These are phyloP conservation scores for Coniosporium tulheliwenetii DNA, from an alignment of 2,329 filamentous ascomycete species.

Conservation along the genomic window DNA sequence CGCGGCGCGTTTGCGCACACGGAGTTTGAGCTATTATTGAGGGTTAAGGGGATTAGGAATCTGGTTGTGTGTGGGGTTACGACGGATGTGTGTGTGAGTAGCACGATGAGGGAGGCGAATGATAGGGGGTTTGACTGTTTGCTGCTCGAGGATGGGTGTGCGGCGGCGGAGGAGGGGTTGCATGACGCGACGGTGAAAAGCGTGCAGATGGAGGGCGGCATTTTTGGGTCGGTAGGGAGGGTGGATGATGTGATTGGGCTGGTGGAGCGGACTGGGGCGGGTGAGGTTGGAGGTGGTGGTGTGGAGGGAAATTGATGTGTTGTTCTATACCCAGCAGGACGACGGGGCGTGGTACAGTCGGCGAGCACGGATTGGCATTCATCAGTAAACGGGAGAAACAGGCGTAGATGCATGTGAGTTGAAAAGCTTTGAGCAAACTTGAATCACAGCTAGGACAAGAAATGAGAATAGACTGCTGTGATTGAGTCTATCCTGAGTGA, in stretches of 20 bases:
- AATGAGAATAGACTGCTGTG: too few relatives aligned
- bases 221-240: conserved; percentile 11
- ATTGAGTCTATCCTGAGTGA: too few relatives aligned
- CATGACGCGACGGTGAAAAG: conserved; percentile 26
- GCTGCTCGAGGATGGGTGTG: conserved; percentile 33
- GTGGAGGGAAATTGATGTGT: too few relatives aligned
- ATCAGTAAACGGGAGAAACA: too few relatives aligned
- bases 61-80: conserved; percentile 38
- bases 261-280: too few relatives aligned
- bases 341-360: too few relatives aligned
- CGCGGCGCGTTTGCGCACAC: conserved; percentile 38
- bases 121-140: conserved; percentile 40
- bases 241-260: conserved; percentile 3
- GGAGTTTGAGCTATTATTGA: conserved; percentile 35
- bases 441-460: too few relatives aligned
- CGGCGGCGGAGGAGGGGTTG: conserved; percentile 23
- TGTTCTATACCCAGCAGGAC: too few relatives aligned
- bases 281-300: too few relatives aligned
- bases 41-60: conserved; percentile 35
- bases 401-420: too few relatives aligned
- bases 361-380: too few relatives aligned
- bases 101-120: conserved; percentile 39
- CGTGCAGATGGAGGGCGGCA: conserved; percentile 25
- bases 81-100: conserved; percentile 39
- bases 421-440: too few relatives aligned